Conservation (phyloP, 441 rosid species). For the Omphalea diandra region DNA sequence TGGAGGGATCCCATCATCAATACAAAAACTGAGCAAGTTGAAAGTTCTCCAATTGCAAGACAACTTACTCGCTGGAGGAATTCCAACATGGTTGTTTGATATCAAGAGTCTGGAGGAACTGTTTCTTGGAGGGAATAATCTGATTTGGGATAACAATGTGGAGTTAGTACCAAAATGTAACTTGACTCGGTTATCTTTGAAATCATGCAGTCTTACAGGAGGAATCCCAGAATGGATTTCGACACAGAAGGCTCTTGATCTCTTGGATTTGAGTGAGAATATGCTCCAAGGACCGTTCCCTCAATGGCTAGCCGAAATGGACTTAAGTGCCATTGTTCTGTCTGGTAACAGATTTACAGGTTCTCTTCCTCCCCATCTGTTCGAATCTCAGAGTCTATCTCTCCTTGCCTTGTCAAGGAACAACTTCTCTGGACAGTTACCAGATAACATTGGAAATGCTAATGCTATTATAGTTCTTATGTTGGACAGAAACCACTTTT, state of each 20-base stretch:
- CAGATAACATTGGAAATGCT: constrained; percentile 33
- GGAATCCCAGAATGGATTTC: constrained; percentile 35
- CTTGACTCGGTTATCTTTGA: constrained; percentile 28
- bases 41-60: constrained; percentile 25
- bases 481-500: constrained; percentile 31
- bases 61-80: constrained; percentile 28
- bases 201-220: constrained; percentile 29
- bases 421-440: constrained; percentile 33
- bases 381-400: constrained; percentile 22
- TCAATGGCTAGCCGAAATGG: constrained; percentile 31
- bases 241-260: constrained; percentile 23
- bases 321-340: constrained; percentile 25
- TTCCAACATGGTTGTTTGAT: constrained; percentile 38
- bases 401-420: constrained; percentile 34
- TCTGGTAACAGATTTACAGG: constrained; percentile 35
- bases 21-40: constrained; percentile 25
- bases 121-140: constrained; percentile 33
- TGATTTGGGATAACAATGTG: constrained; percentile 28
- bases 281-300: constrained; percentile 33
- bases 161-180: constrained; percentile 27
- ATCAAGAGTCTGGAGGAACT: constrained; percentile 25
- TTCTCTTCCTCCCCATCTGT: constrained; percentile 28
- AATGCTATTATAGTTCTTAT: constrained; percentile 12
- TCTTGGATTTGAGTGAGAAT: constrained; percentile 38
- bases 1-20: constrained; percentile 30